A percentile compares a stretch with the other conserved stretches of the same genome.
Conservation (phyloP, 2,329 filamentous ascomycete species). For the Aureobasidium sp. region DNA sequence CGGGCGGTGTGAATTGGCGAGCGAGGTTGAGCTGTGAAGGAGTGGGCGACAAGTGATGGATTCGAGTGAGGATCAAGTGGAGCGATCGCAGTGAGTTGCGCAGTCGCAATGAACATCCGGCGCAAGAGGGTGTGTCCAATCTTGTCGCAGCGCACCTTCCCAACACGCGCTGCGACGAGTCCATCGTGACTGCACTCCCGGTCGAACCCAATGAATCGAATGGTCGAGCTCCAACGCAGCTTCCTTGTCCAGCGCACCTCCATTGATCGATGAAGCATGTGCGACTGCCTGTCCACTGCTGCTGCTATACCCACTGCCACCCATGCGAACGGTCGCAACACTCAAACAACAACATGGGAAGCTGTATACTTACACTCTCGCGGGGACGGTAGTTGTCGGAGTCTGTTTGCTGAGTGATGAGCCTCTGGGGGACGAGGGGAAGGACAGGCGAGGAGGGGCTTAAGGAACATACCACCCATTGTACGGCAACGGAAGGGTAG, state of each 20-base stretch:
- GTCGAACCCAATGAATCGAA: not conserved
- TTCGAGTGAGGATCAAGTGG: not conserved
- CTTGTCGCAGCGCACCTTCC: slow-evolving; percentile 6
- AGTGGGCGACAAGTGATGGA: not conserved
- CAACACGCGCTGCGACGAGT: slow-evolving; percentile 4
- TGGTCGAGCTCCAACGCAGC: slow-evolving; percentile 10
- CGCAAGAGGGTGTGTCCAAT: not conserved
- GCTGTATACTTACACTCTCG: slow-evolving; percentile 24
- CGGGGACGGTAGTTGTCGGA: slow-evolving; percentile 27
- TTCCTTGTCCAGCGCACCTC: not conserved
- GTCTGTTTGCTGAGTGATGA: slow-evolving; percentile 20
- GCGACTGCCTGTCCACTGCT: not conserved
- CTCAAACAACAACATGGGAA: not conserved
- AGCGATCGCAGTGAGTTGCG: not conserved
- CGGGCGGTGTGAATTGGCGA: not conserved
- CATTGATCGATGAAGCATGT: not conserved
- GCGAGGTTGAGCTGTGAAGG: not conserved
- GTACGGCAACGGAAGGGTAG: slow-evolving; percentile 15
- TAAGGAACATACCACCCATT: slow-evolving; percentile 17
- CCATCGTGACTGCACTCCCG: not conserved
- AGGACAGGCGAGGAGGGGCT: slow-evolving; percentile 16
- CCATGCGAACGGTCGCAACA: slow-evolving; percentile 9
- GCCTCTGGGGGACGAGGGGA: slow-evolving; percentile 13
- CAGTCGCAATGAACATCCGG: not conserved
- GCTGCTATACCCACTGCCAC: slow-evolving; percentile 3